Base-by-base conservation (phyloP, 2,329 filamentous ascomycete genomes). In the Phyllosticta citribraziliensis region DNA sequence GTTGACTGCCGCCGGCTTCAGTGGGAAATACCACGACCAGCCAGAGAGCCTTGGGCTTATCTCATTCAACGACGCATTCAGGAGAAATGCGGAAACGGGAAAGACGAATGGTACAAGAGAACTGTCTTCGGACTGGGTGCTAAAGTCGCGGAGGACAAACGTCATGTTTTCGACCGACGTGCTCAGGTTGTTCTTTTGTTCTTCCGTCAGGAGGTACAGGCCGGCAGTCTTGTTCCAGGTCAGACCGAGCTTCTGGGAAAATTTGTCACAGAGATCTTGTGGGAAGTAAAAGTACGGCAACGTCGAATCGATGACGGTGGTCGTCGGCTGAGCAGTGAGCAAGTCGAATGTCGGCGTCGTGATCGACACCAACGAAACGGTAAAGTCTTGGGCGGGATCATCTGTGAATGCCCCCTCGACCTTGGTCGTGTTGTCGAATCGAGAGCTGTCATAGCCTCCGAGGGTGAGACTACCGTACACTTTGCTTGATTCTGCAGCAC, bases 221-320 rank as follows among this genome's bases (percentile, higher is more conserved):
- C 68, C 63, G 1, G 64, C 62, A 5, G 62, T 65, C 1, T 60
- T 55, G 56, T 76, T 67, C 55, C 67, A 69, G 2, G 62, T 66
- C 5, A 76, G 65, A 0, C 66, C 67, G 57, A 76, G 75, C 4
- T 69, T 68, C 19, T 58, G 62, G 58, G 72, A 72, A 53, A 75
- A 75, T 2, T 58, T 64, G 17, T 68, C 25, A 53, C 71, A 75
- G 9, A 68, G 71, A 6, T 57, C 59, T 3, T 64, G 56, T 3
- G 74, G 73, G 1, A 76, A 67, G 65, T 68, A 74, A 1, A 75
- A 54, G 19, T 74, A 65, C 0, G 74, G 67, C 5, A 72, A 64
- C 0, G 70, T 66, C 1, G 73, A 74, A 69, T 89, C 86, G 61
- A 89, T 81, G 58, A 83, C 67, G 22, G 82, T 82, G 14, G 65